Evolutionary conservation across 495 filamentous ascomycete species (phyloP), one percentile per base, ranked within the genome.

Genomic region (Xylaria telfairii): DNA sequence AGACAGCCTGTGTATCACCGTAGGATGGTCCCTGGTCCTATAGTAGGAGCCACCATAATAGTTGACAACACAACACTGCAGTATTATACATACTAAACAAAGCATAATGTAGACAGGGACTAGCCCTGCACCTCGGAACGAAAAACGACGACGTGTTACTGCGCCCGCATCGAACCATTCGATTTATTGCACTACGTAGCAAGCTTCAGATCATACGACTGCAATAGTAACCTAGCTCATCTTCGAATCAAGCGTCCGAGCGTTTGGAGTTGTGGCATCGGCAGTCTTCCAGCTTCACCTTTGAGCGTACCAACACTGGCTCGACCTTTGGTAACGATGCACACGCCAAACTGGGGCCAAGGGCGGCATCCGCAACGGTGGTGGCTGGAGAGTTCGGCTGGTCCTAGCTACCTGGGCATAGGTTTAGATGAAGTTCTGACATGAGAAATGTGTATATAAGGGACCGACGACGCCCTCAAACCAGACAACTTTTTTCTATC

Each of bases 141-240:
- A n/a, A n/a, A n/a, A 28, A 57, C 51, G 53, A 28, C 65, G 46
- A 68, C 51, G 65, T 68, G 65, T 68, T n/a, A n/a, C n/a, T n/a
- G n/a, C 59, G 53, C 68, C 54, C 59, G 61, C 56, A 70, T 61
- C 61, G 68, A 30, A 39, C 68, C 68, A 61, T 70, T 61, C 68
- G 68, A 70, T 65, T 37, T 41, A 49, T 65, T 26, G 39, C n/a
- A 56, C 41, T 65, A 64, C 60, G 65, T 70, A 61, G 37, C 68
- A 65, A 65, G 68, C 68, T 70, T 56, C 54, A 39, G 5, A 70
- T 70, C 68, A 42, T 70, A 70, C 61, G 68, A 70, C 65, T 15
- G 17, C 9, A 19, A 59, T 37, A 60, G 47, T 4, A 65, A 64
- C 65, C 26, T 59, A 51, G 68, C 61, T 47, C 65, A 32, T 41